phyloP scores from a whole-genome alignment of 169 alveolate genomes.

The Perkinsus olseni region DNA sequence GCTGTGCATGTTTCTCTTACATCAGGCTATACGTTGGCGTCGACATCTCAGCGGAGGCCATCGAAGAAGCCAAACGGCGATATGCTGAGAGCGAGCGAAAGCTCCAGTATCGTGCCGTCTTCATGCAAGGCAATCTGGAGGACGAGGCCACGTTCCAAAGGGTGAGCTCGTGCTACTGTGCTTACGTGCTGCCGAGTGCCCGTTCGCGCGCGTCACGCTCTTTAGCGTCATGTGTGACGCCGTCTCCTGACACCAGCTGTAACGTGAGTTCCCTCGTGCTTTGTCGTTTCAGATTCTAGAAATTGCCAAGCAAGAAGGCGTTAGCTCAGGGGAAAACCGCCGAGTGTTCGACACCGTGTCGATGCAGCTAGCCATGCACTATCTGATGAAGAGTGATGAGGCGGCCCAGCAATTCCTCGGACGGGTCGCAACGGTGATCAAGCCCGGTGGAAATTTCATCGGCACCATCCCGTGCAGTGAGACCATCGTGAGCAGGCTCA shows the following conservation, averaged over 20 bases:
- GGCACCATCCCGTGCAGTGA: slow-evolving; percentile 43
- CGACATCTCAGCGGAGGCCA: slow-evolving; percentile 45
- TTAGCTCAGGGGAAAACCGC: neutral
- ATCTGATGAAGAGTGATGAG: slow-evolving; percentile 53
- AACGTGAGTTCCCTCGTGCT: neutral
- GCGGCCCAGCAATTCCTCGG: slow-evolving; percentile 49
- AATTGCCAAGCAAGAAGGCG: neutral
- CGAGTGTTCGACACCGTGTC: slow-evolving; percentile 53
- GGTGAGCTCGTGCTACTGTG: neutral
- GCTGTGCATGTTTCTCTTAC: slow-evolving; percentile 9
- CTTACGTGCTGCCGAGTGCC: too few relatives aligned
- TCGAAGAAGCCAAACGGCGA: slow-evolving; percentile 46
- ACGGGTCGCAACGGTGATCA: slow-evolving; percentile 48
- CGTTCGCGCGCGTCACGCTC: too few relatives aligned
- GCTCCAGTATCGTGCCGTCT: neutral
- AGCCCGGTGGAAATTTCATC: slow-evolving; percentile 63
- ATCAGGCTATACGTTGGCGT: slow-evolving; percentile 31
- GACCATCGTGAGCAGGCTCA: slow-evolving; percentile 9
- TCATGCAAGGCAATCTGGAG: neutral
- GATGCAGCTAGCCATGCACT: slow-evolving; percentile 66
- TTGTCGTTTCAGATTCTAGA: neutral
- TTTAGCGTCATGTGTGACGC: too few relatives aligned
- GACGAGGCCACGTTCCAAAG: neutral
- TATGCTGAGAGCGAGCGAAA: neutral
- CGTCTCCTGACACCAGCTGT: too few relatives aligned